phyloP scores from a whole-genome alignment of 2,329 filamentous ascomycete species.

The Aspergillus aculeatinus region DNA sequence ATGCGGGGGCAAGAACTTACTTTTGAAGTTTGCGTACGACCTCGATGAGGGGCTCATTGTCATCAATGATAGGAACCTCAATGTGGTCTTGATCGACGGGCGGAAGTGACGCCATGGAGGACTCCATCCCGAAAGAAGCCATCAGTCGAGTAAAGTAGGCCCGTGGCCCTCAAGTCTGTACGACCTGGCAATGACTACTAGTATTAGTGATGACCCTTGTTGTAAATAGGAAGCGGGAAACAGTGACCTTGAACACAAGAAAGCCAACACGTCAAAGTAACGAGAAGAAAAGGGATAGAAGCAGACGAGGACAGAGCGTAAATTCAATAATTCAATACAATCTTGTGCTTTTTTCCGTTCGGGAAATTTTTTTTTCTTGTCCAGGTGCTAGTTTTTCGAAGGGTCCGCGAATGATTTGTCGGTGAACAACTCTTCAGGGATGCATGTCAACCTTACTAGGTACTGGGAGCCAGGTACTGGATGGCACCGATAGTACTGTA shows the following conservation, averaged over 20 bases:
- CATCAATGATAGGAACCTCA: conserved; percentile 43
- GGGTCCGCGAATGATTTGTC: background rate
- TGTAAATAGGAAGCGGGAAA: background rate
- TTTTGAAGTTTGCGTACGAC: conserved; percentile 43
- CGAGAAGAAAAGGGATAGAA: background rate
- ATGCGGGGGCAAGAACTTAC: conserved; percentile 24
- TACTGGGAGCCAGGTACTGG: background rate
- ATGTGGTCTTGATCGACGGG: conserved; percentile 27
- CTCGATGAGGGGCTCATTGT: conserved; percentile 39
- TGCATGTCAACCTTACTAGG: background rate
- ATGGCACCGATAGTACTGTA: background rate
- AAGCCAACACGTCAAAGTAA: background rate
- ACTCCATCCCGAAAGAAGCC: conserved; percentile 12
- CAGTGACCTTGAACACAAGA: background rate
- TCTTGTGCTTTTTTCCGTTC: background rate
- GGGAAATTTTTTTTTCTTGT: background rate
- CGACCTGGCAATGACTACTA: background rate
- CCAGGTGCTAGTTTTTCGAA: background rate
- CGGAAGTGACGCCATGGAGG: conserved; percentile 18
- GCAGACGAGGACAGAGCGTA: no score
- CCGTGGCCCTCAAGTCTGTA: background rate
- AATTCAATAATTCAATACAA: background rate
- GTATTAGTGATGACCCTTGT: background rate
- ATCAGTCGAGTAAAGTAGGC: background rate
- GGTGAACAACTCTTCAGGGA: conserved; percentile 1